A percentile compares a stretch with the other conserved stretches of the same genome.
Evolutionary conservation across 352 stramenopile species (phyloP).

Genomic region (Thalassiosira mediterranea): DNA sequence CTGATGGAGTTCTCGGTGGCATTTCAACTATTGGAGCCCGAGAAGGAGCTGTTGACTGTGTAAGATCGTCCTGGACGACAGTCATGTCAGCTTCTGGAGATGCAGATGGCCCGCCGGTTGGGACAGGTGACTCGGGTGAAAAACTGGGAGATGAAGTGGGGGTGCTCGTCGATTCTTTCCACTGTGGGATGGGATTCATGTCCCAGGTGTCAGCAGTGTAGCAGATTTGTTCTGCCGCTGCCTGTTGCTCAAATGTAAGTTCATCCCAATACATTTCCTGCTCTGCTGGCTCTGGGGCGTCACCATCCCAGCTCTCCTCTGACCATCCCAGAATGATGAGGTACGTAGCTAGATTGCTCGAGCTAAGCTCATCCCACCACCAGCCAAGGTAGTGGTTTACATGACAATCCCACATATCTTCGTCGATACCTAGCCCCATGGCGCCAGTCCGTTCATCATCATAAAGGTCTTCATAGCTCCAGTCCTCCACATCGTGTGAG

Average conservation of each 20-base stretch:
- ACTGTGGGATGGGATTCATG: not conserved
- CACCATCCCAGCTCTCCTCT: slow-evolving; percentile 23
- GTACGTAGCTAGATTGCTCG: slow-evolving; percentile 10
- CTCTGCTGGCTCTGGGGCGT: slow-evolving; percentile 1
- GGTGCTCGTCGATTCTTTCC: too few species aligned
- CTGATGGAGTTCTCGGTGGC: too few species aligned
- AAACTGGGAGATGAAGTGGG: too few species aligned
- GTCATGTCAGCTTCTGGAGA: too few species aligned
- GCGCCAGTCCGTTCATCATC: slow-evolving; percentile 7
- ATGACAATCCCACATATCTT: slow-evolving; percentile 47
- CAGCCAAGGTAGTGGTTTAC: slow-evolving; percentile 51
- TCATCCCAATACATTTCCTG: slow-evolving; percentile 45
- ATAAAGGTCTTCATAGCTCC: slow-evolving; percentile 17
- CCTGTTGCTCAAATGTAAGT: slow-evolving; percentile 23
- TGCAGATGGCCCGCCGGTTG: too few species aligned
- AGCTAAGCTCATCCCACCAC: slow-evolving; percentile 35
- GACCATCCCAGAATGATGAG: slow-evolving; percentile 31
- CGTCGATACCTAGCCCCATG: slow-evolving; percentile 26
- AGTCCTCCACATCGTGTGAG: slow-evolving; percentile 18
- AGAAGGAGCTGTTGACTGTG: too few species aligned
- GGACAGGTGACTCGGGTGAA: too few species aligned
- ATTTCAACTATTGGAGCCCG: too few species aligned
- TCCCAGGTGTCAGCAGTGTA: slow-evolving; percentile 45
- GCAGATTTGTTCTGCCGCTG: slow-evolving; percentile 34
- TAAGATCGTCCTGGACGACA: too few species aligned